These are phyloP conservation scores for Pseudogymnoascus sp. DNA, from an alignment of 2,329 filamentous ascomycete genomes.

Conservation along the genomic window DNA sequence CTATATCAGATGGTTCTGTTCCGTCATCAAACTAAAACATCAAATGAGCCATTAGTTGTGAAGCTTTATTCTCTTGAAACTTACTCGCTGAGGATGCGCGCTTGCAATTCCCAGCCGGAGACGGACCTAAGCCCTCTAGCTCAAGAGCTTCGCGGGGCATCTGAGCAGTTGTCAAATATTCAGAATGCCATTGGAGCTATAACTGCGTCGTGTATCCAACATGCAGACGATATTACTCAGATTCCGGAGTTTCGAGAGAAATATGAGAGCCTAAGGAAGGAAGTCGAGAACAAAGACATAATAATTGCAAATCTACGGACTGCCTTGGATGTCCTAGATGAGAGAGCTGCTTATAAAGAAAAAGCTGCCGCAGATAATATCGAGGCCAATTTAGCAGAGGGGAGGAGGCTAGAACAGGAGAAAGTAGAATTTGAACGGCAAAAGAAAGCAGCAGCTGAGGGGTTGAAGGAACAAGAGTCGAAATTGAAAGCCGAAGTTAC, in stretches of 20 bases:
- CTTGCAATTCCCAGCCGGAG: not conserved
- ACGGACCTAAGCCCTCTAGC: not conserved
- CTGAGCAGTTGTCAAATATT: not conserved
- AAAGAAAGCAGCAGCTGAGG: not conserved
- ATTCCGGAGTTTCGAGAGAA: not conserved
- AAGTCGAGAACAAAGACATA: not conserved
- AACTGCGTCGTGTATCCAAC: not conserved
- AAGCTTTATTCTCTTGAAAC: not conserved
- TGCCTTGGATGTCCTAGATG: not conserved
- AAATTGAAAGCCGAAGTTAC: not conserved
- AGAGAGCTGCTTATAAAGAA: not conserved
- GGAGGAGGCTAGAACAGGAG: not conserved
- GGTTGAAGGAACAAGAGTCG: not conserved
- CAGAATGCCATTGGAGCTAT: not conserved
- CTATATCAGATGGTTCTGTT: not conserved
- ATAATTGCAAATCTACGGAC: not conserved
- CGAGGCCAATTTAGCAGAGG: not conserved
- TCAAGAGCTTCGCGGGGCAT: not conserved
- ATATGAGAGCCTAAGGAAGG: not conserved
- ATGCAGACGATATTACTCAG: not conserved
- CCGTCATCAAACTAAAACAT: not conserved
- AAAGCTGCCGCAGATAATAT: not conserved
- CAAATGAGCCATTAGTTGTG: not conserved
- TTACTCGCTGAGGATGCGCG: not conserved
- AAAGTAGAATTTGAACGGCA: not conserved